Evolutionary conservation across 2,329 filamentous ascomycete genomes (phyloP), one percentile per base, ranked within the genome.

Genomic region (Hypoxylon rubiginosum): DNA sequence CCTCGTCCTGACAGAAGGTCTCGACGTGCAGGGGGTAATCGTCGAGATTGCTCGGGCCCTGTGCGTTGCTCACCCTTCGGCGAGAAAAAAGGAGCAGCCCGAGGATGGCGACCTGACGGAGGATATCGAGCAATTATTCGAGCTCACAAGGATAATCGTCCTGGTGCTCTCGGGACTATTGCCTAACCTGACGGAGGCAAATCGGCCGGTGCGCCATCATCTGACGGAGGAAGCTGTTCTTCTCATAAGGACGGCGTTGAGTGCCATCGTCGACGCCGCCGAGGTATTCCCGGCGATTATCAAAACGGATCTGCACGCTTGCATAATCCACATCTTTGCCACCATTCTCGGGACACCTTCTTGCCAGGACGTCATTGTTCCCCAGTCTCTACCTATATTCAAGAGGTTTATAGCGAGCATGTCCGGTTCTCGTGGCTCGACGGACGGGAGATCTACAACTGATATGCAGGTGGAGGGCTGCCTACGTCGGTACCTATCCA

Each of bases 111-210:
- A 96, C 77, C 83, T 99, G 10, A 97, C 93, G 0, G 96, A 99
- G 75, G 96, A 99, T 76, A 97, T 99, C 68, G 96, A 99, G 76
- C 96, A 99, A 79, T 86, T 99, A 0, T 99, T 99, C 74, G 96
- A 99, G 79, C 85, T 99, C 50, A 99, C 96, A 0, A 89, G 96
- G 69, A 97, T 97, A 76, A 97, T 98, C 68, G 95, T 98, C 15
- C 84, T 99, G 8, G 95, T 98, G 1, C 85, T 99, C 28, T 92
- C 94, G 0, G 93, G 94, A 0, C 83, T 97, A 41, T 83, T 99
- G 21, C 96, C 97, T 4, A 97, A 95, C 66, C 83, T 97, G 4
- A 88, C 88, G 4, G 91, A 92, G 66, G 82, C 85, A 52, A 89
- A 86, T 36, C 88, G 86, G 69, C 84, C 85, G 71, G 89, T 88